Conservation (phyloP, 306 rosid species). For the Lathyrus aphaca region DNA sequence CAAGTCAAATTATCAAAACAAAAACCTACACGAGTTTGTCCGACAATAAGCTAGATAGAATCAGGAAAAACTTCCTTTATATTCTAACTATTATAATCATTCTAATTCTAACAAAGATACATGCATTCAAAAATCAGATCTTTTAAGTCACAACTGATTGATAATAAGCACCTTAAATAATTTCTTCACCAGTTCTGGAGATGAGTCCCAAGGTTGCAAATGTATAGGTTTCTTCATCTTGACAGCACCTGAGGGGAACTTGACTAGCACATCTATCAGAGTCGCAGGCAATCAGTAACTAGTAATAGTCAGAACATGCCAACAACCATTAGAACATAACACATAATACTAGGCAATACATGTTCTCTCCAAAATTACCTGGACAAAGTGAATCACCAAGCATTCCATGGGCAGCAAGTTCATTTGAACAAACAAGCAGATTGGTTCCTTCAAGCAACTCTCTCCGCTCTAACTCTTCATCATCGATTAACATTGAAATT, state of each 20-base stretch:
- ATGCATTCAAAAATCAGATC: slow-evolving; percentile 17
- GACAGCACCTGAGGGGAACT: slow-evolving; percentile 84
- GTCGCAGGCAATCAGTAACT: slow-evolving; percentile 33
- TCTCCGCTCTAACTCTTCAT: slow-evolving; percentile 86
- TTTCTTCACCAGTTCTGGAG: slow-evolving; percentile 79
- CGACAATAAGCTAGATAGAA: slow-evolving; percentile 5
- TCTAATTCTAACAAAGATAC: slow-evolving; percentile 20
- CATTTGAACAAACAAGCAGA: slow-evolving; percentile 56
- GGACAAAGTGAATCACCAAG: slow-evolving; percentile 77
- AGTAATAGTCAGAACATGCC: slow-evolving; percentile 34
- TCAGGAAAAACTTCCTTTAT: slow-evolving; percentile 20
- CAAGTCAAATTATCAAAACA: slow-evolving; percentile 24
- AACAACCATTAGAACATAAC: slow-evolving; percentile 29
- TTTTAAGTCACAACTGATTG: slow-evolving; percentile 25
- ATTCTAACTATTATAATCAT: slow-evolving; percentile 12
- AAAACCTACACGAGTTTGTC: slow-evolving; percentile 3
- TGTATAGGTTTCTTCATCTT: slow-evolving; percentile 89
- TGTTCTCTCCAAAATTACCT: slow-evolving; percentile 58
- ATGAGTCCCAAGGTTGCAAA: slow-evolving; percentile 89
- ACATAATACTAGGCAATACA: slow-evolving; percentile 22
- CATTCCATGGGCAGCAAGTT: slow-evolving; percentile 56
- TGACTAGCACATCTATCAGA: slow-evolving; percentile 69
- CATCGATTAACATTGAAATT: slow-evolving; percentile 71
- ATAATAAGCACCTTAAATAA: slow-evolving; percentile 78
- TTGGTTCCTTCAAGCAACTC: slow-evolving; percentile 62